These are phyloP conservation scores for Apophysomyces variabilis DNA, from an alignment of 371 early-diverging fungal species.

Conservation along the genomic window DNA sequence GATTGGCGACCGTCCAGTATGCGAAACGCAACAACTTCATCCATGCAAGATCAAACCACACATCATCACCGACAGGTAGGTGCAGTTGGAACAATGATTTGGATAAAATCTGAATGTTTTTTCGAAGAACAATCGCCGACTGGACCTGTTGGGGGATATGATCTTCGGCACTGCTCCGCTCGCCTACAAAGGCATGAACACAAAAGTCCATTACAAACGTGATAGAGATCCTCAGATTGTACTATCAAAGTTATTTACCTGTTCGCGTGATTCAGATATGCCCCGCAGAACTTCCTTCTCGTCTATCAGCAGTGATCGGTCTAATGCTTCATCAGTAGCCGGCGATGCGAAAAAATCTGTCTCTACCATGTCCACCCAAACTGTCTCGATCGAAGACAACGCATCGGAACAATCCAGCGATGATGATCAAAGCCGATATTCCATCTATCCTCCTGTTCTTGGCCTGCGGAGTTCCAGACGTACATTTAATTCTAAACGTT, in stretches of 20 bases:
- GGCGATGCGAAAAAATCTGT: conserved; percentile 20
- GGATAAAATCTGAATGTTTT: not conserved
- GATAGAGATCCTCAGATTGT: conserved; percentile 64
- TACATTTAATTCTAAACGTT: conserved; percentile 51
- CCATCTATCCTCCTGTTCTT: conserved; percentile 39
- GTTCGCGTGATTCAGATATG: conserved; percentile 50
- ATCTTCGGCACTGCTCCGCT: conserved; percentile 73
- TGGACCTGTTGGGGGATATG: conserved; percentile 63
- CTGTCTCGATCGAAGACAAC: conserved; percentile 34
- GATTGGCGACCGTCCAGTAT: conserved; percentile 41
- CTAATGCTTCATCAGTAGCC: conserved; percentile 49
- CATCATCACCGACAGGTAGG: conserved; percentile 31
- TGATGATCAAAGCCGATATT: conserved; percentile 37
- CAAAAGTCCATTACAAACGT: conserved; percentile 64
- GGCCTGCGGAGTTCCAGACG: conserved; percentile 40
- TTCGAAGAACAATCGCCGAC: conserved; percentile 42
- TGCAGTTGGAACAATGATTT: conserved; percentile 2
- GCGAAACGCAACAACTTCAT: conserved; percentile 34
- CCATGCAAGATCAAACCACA: conserved; percentile 22
- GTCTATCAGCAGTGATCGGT: conserved; percentile 62
- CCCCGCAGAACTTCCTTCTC: conserved; percentile 62
- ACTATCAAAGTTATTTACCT: conserved; percentile 64
- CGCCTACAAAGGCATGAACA: conserved; percentile 71
- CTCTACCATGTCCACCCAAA: conserved; percentile 21
- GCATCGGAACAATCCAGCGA: conserved; percentile 46